Conservation (phyloP, 179 eudicot genomes). For the Beta lomatogona region DNA sequence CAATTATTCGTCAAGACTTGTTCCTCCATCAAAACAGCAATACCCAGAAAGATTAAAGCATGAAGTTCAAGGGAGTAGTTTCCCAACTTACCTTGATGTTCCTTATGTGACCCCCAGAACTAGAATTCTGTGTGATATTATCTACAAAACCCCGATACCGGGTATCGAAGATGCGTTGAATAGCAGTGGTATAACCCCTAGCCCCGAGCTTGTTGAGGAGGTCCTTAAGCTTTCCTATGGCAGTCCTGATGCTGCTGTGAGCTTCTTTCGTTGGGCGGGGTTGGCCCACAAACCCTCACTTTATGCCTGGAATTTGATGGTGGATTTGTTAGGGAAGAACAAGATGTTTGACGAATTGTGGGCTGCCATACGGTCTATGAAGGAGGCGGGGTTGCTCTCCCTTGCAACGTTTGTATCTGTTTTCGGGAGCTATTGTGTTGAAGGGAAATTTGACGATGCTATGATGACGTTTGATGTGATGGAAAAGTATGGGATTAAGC, state of each 20-base stretch:
- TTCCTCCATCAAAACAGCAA: constrained; percentile 25
- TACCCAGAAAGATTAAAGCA: constrained; percentile 16
- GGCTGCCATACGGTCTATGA: constrained; percentile 87
- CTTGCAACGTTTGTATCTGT: constrained; percentile 62
- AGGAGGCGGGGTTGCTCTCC: constrained; percentile 54
- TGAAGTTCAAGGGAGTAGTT: constrained; percentile 22
- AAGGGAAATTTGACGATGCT: constrained; percentile 60
- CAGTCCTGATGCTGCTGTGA: constrained; percentile 53
- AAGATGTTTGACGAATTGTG: constrained; percentile 76
- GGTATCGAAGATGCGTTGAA: constrained; percentile 48
- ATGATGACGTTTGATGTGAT: constrained; percentile 78
- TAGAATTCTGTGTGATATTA: constrained; percentile 59
- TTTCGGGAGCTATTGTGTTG: constrained; percentile 66
- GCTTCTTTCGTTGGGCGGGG: constrained; percentile 77
- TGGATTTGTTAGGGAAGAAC: constrained; percentile 83
- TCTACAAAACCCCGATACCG: constrained; percentile 35
- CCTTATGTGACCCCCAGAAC: constrained; percentile 50
- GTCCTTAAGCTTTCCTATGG: constrained; percentile 68
- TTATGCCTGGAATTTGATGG: constrained; percentile 74
- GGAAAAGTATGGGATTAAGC: constrained; percentile 72
- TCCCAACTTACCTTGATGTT: constrained; percentile 46
- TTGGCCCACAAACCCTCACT: constrained; percentile 46
- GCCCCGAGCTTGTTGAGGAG: constrained; percentile 57
- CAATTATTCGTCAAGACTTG: constrained; percentile 16
- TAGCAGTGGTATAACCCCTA: constrained; percentile 49